These are phyloP conservation scores for Exophiala viscosa DNA, from an alignment of 2,329 filamentous ascomycete species.

Conservation along the genomic window DNA sequence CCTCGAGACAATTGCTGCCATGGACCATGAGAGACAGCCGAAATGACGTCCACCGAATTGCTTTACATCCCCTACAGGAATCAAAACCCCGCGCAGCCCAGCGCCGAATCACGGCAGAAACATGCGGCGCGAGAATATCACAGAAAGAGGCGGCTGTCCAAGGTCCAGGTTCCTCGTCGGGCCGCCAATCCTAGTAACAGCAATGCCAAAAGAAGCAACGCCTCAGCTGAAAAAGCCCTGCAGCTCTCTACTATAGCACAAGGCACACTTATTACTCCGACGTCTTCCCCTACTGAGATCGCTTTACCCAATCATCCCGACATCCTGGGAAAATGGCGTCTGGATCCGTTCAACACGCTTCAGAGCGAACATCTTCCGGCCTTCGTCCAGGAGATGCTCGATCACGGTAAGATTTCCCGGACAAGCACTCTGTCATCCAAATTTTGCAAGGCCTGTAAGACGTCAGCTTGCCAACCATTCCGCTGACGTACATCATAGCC, in stretches of 20 bases:
- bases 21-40: no score
- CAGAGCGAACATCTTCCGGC: neutral
- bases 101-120: neutral
- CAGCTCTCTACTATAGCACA: neutral
- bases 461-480: neutral
- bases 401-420: neutral
- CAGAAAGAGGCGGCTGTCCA: neutral
- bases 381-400: slow-evolving; percentile 1
- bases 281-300: neutral
- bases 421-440: neutral
- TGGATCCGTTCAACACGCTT: neutral
- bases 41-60: no score
- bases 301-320: neutral
- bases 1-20: no score
- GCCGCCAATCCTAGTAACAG: neutral
- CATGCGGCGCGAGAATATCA: neutral
- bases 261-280: neutral
- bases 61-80: no score
- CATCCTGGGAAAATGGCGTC: neutral
- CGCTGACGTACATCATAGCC: neutral
- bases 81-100: neutral
- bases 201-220: neutral
- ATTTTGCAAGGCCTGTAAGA: no score
- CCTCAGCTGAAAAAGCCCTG: neutral
- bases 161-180: neutral